phyloP scores from a whole-genome alignment of 129 eudicot genomes.

The Tagetes erecta region DNA sequence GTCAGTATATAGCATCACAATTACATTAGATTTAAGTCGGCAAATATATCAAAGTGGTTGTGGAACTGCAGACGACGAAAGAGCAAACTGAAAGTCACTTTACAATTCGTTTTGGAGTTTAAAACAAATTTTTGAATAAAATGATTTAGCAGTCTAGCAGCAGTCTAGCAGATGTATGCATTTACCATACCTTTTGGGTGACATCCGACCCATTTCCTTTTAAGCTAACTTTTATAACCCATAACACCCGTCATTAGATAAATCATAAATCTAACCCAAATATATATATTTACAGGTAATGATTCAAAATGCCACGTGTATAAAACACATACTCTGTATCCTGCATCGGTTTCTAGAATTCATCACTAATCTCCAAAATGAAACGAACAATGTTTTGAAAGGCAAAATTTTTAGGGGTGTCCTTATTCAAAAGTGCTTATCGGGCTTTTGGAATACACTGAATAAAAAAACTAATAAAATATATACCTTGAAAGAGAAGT shows the following conservation, averaged over 20 bases:
- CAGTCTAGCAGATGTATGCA: neutral
- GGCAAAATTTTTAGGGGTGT: neutral
- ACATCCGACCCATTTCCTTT: neutral
- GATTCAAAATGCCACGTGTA: neutral
- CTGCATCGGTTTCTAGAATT: neutral
- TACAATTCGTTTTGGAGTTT: neutral
- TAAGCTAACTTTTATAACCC: neutral
- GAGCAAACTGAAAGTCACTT: neutral
- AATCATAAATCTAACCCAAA: neutral
- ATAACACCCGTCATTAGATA: neutral
- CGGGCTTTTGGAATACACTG: neutral
- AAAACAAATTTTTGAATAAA: neutral
- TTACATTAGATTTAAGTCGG: neutral
- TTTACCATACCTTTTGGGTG: neutral
- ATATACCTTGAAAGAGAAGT: constrained; percentile 94
- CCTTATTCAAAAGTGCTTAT: neutral
- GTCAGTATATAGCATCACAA: neutral
- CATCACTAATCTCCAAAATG: neutral
- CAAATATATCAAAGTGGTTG: neutral
- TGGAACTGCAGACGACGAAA: neutral
- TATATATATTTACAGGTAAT: neutral
- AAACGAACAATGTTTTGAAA: neutral
- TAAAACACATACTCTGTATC: neutral
- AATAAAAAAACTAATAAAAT: neutral
- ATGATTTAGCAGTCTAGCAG: neutral